These are phyloP conservation scores for Penicillium pulvis DNA, from an alignment of 495 filamentous ascomycete species.

Conservation along the genomic window DNA sequence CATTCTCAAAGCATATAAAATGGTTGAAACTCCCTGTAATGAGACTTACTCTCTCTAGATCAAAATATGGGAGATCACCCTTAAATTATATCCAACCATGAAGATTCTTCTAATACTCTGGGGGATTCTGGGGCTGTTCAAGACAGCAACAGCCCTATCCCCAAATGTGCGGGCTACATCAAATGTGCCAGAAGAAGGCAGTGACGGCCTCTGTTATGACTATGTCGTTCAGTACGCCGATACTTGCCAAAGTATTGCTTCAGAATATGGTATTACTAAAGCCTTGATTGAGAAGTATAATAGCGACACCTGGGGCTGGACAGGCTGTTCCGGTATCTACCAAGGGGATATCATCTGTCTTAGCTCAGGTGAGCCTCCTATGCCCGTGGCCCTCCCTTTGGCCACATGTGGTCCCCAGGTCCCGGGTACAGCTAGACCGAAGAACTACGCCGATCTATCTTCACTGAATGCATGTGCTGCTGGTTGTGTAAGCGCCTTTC, in stretches of 20 bases:
- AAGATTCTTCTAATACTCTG: not conserved
- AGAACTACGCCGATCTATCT: slow-evolving; percentile 4
- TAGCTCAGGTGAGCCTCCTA: slow-evolving; percentile 3
- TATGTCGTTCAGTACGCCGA: not conserved
- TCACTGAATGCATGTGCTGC: slow-evolving; percentile 13
- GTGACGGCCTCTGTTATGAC: slow-evolving; percentile 3
- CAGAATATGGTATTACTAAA: slow-evolving; percentile 2
- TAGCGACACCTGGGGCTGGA: slow-evolving; percentile 6
- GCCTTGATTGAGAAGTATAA: slow-evolving; percentile 6
- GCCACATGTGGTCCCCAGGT: slow-evolving; percentile 12
- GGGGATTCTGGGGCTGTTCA: not conserved
- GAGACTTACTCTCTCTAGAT: not conserved
- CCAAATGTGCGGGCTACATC: not conserved
- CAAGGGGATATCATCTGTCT: slow-evolving; percentile 5
- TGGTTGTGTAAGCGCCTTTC: slow-evolving; percentile 9
- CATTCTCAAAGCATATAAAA: not conserved
- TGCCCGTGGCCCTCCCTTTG: slow-evolving; percentile 5
- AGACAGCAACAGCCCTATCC: not conserved
- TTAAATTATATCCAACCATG: not conserved
- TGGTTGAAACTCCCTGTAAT: not conserved
- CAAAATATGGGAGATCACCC: not conserved
- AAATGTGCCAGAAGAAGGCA: not conserved
- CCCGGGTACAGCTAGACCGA: slow-evolving; percentile 6
- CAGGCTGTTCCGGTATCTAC: slow-evolving; percentile 2
- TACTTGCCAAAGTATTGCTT: slow-evolving; percentile 6